Evolutionary conservation across 192 early-diverging fungal species (phyloP), one percentile per base, ranked within the genome.

Genomic region (Globomyces pollinis-pini): DNA sequence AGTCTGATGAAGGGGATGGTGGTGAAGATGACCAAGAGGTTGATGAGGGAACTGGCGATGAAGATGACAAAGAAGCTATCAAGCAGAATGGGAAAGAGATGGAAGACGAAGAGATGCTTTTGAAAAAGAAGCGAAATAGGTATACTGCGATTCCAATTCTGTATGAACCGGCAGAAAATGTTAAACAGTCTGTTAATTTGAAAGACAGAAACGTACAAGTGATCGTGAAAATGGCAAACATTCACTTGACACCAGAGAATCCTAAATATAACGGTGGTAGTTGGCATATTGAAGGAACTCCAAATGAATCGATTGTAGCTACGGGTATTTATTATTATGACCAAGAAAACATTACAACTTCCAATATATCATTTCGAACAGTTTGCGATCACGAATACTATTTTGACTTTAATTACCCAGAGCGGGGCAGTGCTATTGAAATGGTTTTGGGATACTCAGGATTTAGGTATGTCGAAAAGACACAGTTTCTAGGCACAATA

Each of bases 281-380:
- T 38, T 91, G 87, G 88, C 85, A 91, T 41, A 68, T 87, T 2
- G 86, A 89, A 49, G 88, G 79, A 4, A 86, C 83, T 74, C 66
- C 68, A 7, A 76, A 83, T 64, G 88, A 91, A 60, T 65, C 72
- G 45, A 87, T 91, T 38, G 71, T 84, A 1, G 86, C 88, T 0
- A 83, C 85, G 0, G 88, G 86, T 3, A 76, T 90, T 35, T 81
- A 82, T 63, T 88, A 88, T 63, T 88, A 87, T 65, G 73, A 76
- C 45, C 61, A 80, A 0, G 77, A 80, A 23, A 88, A 90, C 74
- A 81, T 88, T 50, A 80, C 77, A 15, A 70, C 76, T 6, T 77
- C 77, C 21, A 67, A 68, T 0, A 73, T 88, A 24, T 51, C 50
- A 0, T 90, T 90, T 64, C 79, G 81, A 16, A 53, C 62, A 7